Base-by-base conservation (phyloP, 441 rosid genomes). In the Eugenia klotzschiana region DNA sequence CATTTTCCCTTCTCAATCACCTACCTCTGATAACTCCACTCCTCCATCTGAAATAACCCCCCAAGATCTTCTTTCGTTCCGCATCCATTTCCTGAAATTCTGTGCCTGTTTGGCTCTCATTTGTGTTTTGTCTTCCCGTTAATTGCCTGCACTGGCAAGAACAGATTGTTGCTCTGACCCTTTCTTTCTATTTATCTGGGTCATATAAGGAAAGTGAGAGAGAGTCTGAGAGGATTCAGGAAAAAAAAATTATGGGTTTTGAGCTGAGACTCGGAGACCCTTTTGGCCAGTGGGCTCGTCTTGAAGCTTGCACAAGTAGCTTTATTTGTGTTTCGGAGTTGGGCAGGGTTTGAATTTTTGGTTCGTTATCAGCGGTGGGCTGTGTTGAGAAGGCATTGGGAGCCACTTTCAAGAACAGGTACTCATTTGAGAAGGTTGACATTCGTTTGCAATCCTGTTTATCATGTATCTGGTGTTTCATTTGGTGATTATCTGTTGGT, bases 11-110 rank as follows among this genome's bases (percentile, higher is more conserved):
- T 57, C 83, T 57, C 74, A 37, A 7, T 82, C 79, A 82, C 84
- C 84, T 64, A 82, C 84, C 80, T 27, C 58, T 82, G 80, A 69
- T 52, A 72, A 82, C 60, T 82, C 64, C 84, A 50, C 40, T 79
- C 27, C 51, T 72, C 51, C 41, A 51, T 33, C 64, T 56, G 55
- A 69, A 25, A 37, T 37, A 69, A 37, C 25, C 25, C 46, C 40
- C 74, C 46, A 40, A 9, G 23, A 64, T 55, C 25, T 55, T n/a
- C 58, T 23, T 55, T 55, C 3, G 60, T 55, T 55, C 27, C 27
- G 7, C 1, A n/a, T 11, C 27, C 27, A 55, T 55, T n/a, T n/a
- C 43, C 77, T 12, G 1, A 20, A 20, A 2, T 37, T 23, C 46
- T 20, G 77, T 69, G 46, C 77, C 46, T 37, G 33, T 60, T 69